Conservation (phyloP, 2,329 filamentous ascomycete species). For the Conoideocrella luteorostrata region DNA sequence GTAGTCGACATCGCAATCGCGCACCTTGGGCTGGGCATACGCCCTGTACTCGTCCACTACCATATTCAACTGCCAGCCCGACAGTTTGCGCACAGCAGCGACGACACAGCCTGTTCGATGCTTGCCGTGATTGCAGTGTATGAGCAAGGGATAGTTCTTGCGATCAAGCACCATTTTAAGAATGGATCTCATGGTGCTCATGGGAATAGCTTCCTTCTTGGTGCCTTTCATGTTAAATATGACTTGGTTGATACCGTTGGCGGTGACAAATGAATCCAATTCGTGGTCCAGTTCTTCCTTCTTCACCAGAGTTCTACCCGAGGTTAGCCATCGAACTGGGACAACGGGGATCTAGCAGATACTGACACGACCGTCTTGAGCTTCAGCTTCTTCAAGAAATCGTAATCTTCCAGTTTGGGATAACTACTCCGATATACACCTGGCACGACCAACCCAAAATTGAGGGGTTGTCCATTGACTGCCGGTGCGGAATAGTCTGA, state of each 20-base stretch:
- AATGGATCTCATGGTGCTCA: conserved; percentile 62
- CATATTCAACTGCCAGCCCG: conserved; percentile 56
- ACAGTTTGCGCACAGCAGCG: conserved; percentile 67
- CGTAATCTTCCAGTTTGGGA: conserved; percentile 63
- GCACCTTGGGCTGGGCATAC: conserved; percentile 55
- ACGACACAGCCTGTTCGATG: conserved; percentile 90
- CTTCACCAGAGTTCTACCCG: conserved; percentile 52
- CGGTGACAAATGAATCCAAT: conserved; percentile 55
- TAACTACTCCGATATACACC: conserved; percentile 80
- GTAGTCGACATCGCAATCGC: conserved; percentile 55
- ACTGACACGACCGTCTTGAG: conserved; percentile 76
- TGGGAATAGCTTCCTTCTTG: conserved; percentile 68
- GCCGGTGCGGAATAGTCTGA: conserved; percentile 17
- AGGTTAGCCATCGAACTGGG: conserved; percentile 10
- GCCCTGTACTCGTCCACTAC: conserved; percentile 68
- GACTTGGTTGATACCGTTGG: conserved; percentile 63
- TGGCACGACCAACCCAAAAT: conserved; percentile 70
- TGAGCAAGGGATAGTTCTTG: conserved; percentile 69
- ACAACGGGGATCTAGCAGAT: conserved; percentile 5
- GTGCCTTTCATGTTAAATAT: conserved; percentile 80
- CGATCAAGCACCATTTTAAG: conserved; percentile 65
- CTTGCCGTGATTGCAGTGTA: conserved; percentile 94
- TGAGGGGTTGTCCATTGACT: conserved; percentile 44
- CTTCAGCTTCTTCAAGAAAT: conserved; percentile 59
- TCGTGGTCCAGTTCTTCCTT: conserved; percentile 50